Conservation (phyloP, 352 stramenopile genomes). For the Phytophthora pluvialis region DNA sequence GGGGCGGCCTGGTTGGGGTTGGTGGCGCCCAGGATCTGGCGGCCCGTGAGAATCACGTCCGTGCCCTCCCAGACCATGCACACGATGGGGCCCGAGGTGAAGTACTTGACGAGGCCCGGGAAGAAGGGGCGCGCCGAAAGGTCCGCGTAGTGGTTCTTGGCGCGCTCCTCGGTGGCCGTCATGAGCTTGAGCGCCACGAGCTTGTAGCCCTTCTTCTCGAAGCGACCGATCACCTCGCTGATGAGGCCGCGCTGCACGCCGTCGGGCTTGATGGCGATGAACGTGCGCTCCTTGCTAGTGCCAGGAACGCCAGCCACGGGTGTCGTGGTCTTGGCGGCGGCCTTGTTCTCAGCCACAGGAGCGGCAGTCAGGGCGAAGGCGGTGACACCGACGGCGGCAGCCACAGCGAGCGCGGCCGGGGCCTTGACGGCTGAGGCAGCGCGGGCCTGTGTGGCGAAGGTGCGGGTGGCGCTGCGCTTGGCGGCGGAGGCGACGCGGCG, state of each 20-base stretch:
- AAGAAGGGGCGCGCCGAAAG: slow-evolving; percentile 94
- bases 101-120: slow-evolving; percentile 90
- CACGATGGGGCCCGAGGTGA: slow-evolving; percentile 94
- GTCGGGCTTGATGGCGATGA: slow-evolving; percentile 96
- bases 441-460: slow-evolving; percentile 63
- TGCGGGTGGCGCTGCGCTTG: slow-evolving; percentile 61
- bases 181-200: slow-evolving; percentile 95
- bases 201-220: slow-evolving; percentile 97
- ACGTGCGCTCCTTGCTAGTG: slow-evolving; percentile 94
- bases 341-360: slow-evolving; percentile 53
- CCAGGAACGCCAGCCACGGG: slow-evolving; percentile 85
- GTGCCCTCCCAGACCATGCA: slow-evolving; percentile 96
- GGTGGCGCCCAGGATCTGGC: slow-evolving; percentile 96
- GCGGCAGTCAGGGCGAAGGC: slow-evolving; percentile 57
- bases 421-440: slow-evolving; percentile 43
- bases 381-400: slow-evolving; percentile 51
- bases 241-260: slow-evolving; percentile 94
- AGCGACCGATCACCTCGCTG: slow-evolving; percentile 94
- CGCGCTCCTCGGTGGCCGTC: slow-evolving; percentile 91
- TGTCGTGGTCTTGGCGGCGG: slow-evolving; percentile 40
- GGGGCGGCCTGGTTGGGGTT: slow-evolving; percentile 95
- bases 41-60: slow-evolving; percentile 94
- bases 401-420: slow-evolving; percentile 35
- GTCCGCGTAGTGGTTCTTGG: slow-evolving; percentile 94
- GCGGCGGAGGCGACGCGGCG: slow-evolving; percentile 68